Evolutionary conservation across 768 basidiomycete species (phyloP).

Genomic region (Panus rudis): DNA sequence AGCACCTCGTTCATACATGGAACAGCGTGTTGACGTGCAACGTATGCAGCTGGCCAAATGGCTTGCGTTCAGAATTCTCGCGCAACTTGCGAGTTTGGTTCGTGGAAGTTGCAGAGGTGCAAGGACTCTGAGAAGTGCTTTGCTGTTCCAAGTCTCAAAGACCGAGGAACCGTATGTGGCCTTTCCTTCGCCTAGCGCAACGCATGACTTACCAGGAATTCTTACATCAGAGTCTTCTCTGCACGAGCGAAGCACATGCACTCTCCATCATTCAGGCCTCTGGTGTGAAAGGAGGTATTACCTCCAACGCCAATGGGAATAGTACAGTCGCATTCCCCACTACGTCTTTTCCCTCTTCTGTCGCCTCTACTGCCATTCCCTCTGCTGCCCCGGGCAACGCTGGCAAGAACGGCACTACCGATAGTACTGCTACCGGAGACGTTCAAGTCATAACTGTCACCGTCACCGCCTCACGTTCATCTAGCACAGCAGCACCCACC

Average conservation of each 20-base stretch:
- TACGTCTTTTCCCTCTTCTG: slow-evolving; percentile 6
- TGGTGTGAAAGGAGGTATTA: slow-evolving; percentile 38
- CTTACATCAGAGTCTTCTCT: slow-evolving; percentile 35
- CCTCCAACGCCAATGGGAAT: slow-evolving; percentile 20
- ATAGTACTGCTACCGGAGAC: slow-evolving; percentile 14
- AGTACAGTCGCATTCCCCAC: slow-evolving; percentile 16
- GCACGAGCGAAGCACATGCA: slow-evolving; percentile 45
- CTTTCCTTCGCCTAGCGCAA: background rate
- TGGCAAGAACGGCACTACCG: background rate
- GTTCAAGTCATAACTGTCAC: slow-evolving; percentile 21
- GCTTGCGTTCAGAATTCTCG: slow-evolving; percentile 38
- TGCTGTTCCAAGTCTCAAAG: slow-evolving; percentile 39
- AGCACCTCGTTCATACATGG: background rate
- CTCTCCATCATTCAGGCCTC: slow-evolving; percentile 37
- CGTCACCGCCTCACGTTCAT: slow-evolving; percentile 14
- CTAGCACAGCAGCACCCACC: slow-evolving; percentile 9
- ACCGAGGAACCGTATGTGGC: slow-evolving; percentile 38
- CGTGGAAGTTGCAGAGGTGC: slow-evolving; percentile 36
- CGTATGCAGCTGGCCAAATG: slow-evolving; percentile 32
- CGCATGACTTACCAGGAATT: background rate
- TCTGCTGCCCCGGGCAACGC: background rate
- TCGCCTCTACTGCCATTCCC: background rate
- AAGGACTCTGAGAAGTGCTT: slow-evolving; percentile 36
- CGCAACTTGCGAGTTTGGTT: slow-evolving; percentile 34
- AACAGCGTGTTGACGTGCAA: too few species aligned